These are phyloP conservation scores for Lachancea sp. DNA, from an alignment of 805 yeast species.

Conservation along the genomic window DNA sequence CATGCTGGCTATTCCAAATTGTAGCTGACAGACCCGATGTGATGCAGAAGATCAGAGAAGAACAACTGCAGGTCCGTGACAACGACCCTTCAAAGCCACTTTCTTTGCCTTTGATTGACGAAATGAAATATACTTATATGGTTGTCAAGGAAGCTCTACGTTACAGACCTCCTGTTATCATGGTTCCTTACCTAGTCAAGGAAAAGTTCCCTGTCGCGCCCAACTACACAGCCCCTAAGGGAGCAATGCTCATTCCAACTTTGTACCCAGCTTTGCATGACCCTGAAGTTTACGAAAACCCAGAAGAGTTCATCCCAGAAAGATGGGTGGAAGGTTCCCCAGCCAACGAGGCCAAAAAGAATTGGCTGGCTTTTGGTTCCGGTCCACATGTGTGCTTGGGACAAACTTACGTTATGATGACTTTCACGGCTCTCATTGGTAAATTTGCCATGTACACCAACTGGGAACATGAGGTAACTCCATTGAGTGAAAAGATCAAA, in stretches of 20 bases:
- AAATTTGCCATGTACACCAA: constrained; percentile 79
- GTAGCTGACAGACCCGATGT: constrained; percentile 95
- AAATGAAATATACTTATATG: constrained; percentile 83
- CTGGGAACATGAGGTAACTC: constrained; percentile 76
- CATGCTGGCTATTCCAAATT: constrained; percentile 97
- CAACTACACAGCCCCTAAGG: constrained; percentile 88
- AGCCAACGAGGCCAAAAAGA: constrained; percentile 70
- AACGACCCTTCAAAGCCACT: constrained; percentile 63
- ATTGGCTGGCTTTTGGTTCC: constrained; percentile 95
- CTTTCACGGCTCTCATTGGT: constrained; percentile 85
- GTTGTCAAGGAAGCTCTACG: constrained; percentile 90
- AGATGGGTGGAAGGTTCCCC: constrained; percentile 82
- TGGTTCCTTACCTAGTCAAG: constrained; percentile 96
- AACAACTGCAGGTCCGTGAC: constrained; percentile 76
- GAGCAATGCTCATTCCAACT: constrained; percentile 95
- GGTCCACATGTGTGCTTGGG: constrained; percentile 97
- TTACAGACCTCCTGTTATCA: constrained; percentile 93
- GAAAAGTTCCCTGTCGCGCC: constrained; percentile 77
- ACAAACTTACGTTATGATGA: constrained; percentile 85
- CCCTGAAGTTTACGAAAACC: constrained; percentile 92
- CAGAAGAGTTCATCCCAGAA: constrained; percentile 92
- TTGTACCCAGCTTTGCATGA: constrained; percentile 94
- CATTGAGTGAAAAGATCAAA: constrained; percentile 80
- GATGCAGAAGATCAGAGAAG: constrained; percentile 78
- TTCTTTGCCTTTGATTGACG: constrained; percentile 65